Base-by-base conservation (phyloP, 2,329 filamentous ascomycete genomes). In the Orbilia javanica region DNA sequence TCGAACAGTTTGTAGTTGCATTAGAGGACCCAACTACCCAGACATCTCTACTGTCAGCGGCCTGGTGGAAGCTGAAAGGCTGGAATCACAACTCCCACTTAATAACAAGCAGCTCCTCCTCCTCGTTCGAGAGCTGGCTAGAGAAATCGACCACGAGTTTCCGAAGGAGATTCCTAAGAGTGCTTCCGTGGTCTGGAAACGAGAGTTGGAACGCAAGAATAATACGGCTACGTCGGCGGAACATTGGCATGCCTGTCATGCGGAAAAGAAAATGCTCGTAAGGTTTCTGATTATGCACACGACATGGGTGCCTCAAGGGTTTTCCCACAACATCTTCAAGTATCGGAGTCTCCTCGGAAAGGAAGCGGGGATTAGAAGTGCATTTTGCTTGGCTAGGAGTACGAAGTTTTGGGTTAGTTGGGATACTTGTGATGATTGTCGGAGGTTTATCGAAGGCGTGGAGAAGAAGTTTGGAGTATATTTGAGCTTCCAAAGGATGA, bases 241-340 rank as follows among this genome's bases (percentile, higher is more conserved):
- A 65, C 25, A 71, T 18, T 78, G 74, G 74, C 53, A 53, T 22
- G 74, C 74, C 25, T 72, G 67, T 27, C 74, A 78, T 34, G 63
- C 74, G 4, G 74, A 78, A 29, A 78, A 78, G 46, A 78, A 78
- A 31, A 78, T 78, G 67, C 36, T 78, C 8, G 74, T 72, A 1
- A 46, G 62, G 27, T 78, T 55, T 39, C 31, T 78, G 25, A 50
- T 72, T 7, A 67, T 72, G 67, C 67, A 72, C 31, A 78, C 74
- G 4, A 55, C 31, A 13, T 78, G 74, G 74, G 60, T 29, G 1
- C 74, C 67, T 4, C 44, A 78, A 10, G 74, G n/a, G 15, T 68
- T 72, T 36, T 22, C 22, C 4, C 60, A 78, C 50, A 72, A 72
- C 29, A 34, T 78, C n/a, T 78, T 78, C 22, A 67, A 36, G 31